Evolutionary conservation across 2,329 filamentous ascomycete genomes (phyloP).

Genomic region (Aquanectria penicillioides): DNA sequence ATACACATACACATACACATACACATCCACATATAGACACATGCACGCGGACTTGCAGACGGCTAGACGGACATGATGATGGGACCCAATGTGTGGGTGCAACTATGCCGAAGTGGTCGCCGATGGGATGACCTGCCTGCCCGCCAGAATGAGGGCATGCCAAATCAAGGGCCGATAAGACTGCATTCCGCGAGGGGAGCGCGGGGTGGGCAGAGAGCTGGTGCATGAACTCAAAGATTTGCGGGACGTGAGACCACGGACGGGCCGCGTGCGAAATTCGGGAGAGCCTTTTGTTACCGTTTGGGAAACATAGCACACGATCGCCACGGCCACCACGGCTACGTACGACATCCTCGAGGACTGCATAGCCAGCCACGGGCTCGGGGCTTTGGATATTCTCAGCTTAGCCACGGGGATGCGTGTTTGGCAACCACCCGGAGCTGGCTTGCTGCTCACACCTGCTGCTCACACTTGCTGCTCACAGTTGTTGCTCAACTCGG

Average conservation of each 20-base stretch:
- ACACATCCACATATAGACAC: background rate
- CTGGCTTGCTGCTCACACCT: background rate
- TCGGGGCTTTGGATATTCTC: background rate
- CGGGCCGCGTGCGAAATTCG: background rate
- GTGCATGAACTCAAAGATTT: background rate
- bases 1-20: background rate
- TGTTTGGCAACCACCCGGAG: too few relatives aligned
- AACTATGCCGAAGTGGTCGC: conserved; percentile 1
- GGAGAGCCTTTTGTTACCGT: background rate
- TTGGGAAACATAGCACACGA: conserved; percentile 18
- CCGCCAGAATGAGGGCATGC: background rate
- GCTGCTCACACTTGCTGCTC: too few relatives aligned
- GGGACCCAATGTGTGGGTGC: background rate
- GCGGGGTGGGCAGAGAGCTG: background rate
- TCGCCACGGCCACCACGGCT: conserved; percentile 11
- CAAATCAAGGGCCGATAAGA: background rate
- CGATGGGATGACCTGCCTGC: conserved; percentile 1
- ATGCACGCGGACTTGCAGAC: background rate
- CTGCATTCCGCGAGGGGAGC: background rate
- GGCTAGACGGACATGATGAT: background rate
- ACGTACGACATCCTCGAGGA: conserved; percentile 1
- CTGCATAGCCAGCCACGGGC: background rate
- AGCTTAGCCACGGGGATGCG: background rate
- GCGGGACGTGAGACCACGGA: background rate
- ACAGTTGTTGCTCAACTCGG: too few relatives aligned